These are phyloP conservation scores for Rhizopus microsporus DNA, from an alignment of 371 early-diverging fungal genomes.

Conservation along the genomic window DNA sequence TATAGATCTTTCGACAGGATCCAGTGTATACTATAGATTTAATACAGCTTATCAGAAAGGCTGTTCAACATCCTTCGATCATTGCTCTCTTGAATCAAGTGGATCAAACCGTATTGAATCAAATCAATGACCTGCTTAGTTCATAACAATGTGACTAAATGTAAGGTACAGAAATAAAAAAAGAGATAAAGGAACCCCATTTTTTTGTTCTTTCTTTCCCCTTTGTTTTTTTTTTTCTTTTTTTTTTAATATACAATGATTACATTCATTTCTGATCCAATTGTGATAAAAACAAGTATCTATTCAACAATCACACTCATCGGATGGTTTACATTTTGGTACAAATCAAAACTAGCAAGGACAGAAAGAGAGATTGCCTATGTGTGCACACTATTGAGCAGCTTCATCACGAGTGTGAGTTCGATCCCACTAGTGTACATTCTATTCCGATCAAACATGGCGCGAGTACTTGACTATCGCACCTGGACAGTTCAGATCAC, in stretches of 20 bases:
- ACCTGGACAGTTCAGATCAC: slow-evolving; percentile 35
- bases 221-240: slow-evolving; percentile 6
- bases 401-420: slow-evolving; percentile 26
- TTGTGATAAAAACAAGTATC: slow-evolving; percentile 6
- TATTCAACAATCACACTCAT: slow-evolving; percentile 9
- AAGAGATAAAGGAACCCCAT: neutral
- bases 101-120: slow-evolving; percentile 54
- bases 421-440: slow-evolving; percentile 35
- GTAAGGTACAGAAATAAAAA: neutral
- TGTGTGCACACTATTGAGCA: slow-evolving; percentile 37
- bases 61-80: slow-evolving; percentile 31
- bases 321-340: slow-evolving; percentile 23
- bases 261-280: slow-evolving; percentile 16
- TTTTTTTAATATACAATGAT: slow-evolving; percentile 5
- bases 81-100: slow-evolving; percentile 48
- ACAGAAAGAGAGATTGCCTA: slow-evolving; percentile 40
- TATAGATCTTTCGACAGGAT: slow-evolving; percentile 52
- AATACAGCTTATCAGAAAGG: slow-evolving; percentile 48
- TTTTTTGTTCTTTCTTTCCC: slow-evolving; percentile 5
- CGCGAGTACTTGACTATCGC: slow-evolving; percentile 19
- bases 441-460: slow-evolving; percentile 15
- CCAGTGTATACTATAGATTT: slow-evolving; percentile 62
- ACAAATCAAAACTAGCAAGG: slow-evolving; percentile 9
- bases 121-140: slow-evolving; percentile 22
- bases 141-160: slow-evolving; percentile 12